A percentile compares a stretch with the other conserved stretches of the same genome.
phyloP scores from a whole-genome alignment of 257 asterid species.

The Striga asiatica region DNA sequence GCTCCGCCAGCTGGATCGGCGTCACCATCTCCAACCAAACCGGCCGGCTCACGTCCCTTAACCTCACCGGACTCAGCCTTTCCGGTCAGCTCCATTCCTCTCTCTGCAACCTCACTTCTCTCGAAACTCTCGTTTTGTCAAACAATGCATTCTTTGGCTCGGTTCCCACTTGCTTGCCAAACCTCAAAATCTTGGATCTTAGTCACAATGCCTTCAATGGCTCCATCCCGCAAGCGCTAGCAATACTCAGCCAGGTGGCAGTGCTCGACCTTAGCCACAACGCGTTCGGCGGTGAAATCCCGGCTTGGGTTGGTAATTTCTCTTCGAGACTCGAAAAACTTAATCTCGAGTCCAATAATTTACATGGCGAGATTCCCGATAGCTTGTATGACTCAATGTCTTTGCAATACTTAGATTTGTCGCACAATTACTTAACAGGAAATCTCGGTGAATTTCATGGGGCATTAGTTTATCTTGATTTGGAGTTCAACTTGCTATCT shows the following conservation, averaged over 20 bases:
- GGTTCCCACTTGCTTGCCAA: constrained; percentile 51
- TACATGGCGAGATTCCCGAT: constrained; percentile 46
- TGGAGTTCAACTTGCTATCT: constrained; percentile 47
- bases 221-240: constrained; percentile 26
- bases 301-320: constrained; percentile 62
- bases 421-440: constrained; percentile 58
- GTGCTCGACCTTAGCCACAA: constrained; percentile 60
- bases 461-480: constrained; percentile 41
- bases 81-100: constrained; percentile 51
- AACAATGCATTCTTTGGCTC: constrained; percentile 44
- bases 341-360: constrained; percentile 45
- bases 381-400: constrained; percentile 36
- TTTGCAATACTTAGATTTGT: constrained; percentile 50
- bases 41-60: constrained; percentile 52
- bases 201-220: constrained; percentile 21
- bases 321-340: constrained; percentile 41
- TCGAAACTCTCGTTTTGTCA: constrained; percentile 51
- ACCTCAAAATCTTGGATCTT: constrained; percentile 47
- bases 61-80: constrained; percentile 56
- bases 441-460: constrained; percentile 42
- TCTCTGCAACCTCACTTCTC: constrained; percentile 57
- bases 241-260: constrained; percentile 20
- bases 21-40: constrained; percentile 44
- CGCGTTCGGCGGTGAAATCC: constrained; percentile 36
- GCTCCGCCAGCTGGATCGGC: constrained; percentile 33